Evolutionary conservation across 768 basidiomycete species (phyloP).

Genomic region (Pulveroboletus sp.): DNA sequence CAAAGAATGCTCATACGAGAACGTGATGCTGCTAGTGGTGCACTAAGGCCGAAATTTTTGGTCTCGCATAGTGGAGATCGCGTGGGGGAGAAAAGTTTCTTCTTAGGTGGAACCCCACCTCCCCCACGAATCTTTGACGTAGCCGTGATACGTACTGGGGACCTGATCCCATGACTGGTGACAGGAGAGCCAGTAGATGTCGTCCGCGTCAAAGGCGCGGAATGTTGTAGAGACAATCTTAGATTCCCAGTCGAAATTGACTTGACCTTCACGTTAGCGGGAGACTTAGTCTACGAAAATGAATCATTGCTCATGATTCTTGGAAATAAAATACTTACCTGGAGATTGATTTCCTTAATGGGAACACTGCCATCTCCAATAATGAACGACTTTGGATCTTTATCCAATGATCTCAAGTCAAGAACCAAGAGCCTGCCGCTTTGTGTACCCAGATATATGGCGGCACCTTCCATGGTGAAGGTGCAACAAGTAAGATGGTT

Average conservation of each 20-base stretch:
- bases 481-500: constrained; percentile 52
- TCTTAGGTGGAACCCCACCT: constrained; percentile 22
- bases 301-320: neutral
- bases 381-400: constrained; percentile 51
- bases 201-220: constrained; percentile 8
- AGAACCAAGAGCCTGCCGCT: constrained; percentile 59
- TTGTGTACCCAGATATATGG: constrained; percentile 62
- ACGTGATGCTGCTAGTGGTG: constrained; percentile 7
- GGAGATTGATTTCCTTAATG: constrained; percentile 53
- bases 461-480: constrained; percentile 68
- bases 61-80: constrained; percentile 26
- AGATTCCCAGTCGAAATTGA: constrained; percentile 6
- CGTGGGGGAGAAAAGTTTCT: constrained; percentile 19
- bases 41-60: constrained; percentile 14
- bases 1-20: constrained; percentile 20
- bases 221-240: constrained; percentile 9
- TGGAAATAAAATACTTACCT: constrained; percentile 38
- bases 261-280: constrained; percentile 6
- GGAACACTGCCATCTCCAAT: constrained; percentile 46
- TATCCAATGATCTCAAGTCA: constrained; percentile 63
- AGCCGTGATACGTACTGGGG: constrained; percentile 18
- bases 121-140: constrained; percentile 19
- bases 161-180: constrained; percentile 10
- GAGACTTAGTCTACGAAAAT: constrained; percentile 10
- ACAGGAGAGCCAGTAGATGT: constrained; percentile 1